phyloP scores from a whole-genome alignment of 176 grass and related monocot species.

The Musa acuminata region DNA sequence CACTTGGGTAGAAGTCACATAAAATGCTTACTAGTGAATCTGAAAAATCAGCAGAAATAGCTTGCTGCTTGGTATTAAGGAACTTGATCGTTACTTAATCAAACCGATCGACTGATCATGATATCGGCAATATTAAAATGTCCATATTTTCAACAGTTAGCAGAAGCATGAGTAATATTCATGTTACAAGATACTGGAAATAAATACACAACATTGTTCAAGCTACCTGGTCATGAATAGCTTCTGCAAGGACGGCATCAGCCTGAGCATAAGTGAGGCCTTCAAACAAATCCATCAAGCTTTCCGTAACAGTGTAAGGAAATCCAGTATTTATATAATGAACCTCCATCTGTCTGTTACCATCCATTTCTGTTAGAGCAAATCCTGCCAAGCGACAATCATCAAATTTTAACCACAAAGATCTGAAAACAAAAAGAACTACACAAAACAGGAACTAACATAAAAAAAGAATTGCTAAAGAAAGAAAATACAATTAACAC shows the following conservation, averaged over 20 bases:
- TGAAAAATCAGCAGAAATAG: background rate
- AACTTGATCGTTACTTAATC: background rate
- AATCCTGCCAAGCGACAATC: conserved; percentile 12
- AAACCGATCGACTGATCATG: background rate
- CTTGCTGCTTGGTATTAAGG: background rate
- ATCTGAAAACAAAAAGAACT: background rate
- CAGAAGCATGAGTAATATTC: background rate
- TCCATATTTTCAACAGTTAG: background rate
- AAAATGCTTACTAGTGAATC: background rate
- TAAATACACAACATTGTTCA: background rate
- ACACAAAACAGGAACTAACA: background rate
- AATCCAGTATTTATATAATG: conserved; percentile 96
- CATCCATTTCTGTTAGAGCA: conserved; percentile 42
- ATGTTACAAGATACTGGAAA: background rate
- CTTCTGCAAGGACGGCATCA: conserved; percentile 62
- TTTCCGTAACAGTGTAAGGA: conserved; percentile 72
- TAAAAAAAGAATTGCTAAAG: background rate
- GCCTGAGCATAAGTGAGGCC: conserved; percentile 81
- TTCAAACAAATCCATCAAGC: conserved; percentile 99
- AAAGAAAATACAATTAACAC: background rate
- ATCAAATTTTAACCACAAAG: background rate
- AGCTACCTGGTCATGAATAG: conserved; percentile 76
- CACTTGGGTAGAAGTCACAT: background rate
- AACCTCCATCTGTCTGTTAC: conserved; percentile 68
- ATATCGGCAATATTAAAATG: background rate